phyloP scores from a whole-genome alignment of 73 alveolate species.

The Uronychia binucleata region DNA sequence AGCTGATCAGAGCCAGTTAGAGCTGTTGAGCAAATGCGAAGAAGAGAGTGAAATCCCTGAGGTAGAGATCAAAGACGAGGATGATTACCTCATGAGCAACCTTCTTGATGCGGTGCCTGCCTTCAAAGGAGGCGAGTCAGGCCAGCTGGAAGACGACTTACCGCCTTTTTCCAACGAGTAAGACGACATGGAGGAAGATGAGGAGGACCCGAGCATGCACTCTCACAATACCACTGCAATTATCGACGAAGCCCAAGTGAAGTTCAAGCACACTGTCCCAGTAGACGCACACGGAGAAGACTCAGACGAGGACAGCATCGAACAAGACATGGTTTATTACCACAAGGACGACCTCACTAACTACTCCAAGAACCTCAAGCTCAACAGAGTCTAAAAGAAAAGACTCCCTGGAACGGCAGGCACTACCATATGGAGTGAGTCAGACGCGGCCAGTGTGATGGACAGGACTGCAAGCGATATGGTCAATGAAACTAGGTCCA shows the following conservation, averaged over 20 bases:
- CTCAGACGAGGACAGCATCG: constrained; percentile 26
- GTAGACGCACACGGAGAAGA: constrained; percentile 4
- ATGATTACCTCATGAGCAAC: not conserved
- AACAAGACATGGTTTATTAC: constrained; percentile 39
- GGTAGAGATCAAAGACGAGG: not conserved
- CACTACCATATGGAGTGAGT: not conserved
- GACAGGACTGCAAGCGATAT: not conserved
- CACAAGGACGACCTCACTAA: constrained; percentile 42
- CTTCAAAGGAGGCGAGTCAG: not conserved
- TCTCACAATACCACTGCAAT: constrained; percentile 39
- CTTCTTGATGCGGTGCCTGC: not conserved
- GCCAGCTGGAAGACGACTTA: not conserved
- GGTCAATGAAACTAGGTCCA: not conserved
- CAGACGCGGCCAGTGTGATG: not conserved
- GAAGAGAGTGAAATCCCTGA: not conserved
- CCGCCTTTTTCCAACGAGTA: not conserved
- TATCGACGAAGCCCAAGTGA: constrained; percentile 34
- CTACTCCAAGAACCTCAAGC: not conserved
- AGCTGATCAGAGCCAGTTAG: not conserved
- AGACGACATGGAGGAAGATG: not conserved
- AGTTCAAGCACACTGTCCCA: constrained; percentile 32
- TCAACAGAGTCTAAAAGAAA: constrained; percentile 22
- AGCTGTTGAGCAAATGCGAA: not conserved
- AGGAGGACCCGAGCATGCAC: constrained; percentile 9
- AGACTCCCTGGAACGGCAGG: constrained; percentile 5